Percentiles rank a stretch among this genome's conserved stretches.
phyloP scores from a whole-genome alignment of 2,329 filamentous ascomycete genomes.

The Ophiostoma pallidulum region DNA sequence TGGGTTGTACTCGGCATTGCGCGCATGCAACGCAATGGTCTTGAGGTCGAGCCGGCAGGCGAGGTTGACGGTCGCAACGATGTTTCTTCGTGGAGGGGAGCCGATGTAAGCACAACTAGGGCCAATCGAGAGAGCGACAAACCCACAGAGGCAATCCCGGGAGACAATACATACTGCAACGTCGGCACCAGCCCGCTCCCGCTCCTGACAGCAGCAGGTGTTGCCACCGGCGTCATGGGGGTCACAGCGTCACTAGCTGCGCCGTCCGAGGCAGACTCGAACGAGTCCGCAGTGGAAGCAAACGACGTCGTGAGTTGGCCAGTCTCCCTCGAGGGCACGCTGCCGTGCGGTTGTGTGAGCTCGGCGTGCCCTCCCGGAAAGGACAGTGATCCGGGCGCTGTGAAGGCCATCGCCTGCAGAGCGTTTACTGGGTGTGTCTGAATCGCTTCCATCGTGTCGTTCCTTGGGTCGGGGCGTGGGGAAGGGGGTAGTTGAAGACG shows the following conservation, averaged over 20 bases:
- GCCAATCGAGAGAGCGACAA: too few relatives aligned
- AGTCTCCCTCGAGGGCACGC: too few relatives aligned
- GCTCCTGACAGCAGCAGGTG: constrained; percentile 70
- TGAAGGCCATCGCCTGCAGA: constrained; percentile 91
- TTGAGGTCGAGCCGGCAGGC: constrained; percentile 96
- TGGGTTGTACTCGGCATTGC: constrained; percentile 97
- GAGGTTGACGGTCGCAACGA: constrained; percentile 97
- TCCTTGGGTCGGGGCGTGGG: not conserved
- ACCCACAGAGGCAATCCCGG: too few relatives aligned
- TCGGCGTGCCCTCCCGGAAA: constrained; percentile 80
- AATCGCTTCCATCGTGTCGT: constrained; percentile 63
- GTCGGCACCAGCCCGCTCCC: constrained; percentile 87
- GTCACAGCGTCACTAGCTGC: constrained; percentile 68
- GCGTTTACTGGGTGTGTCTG: constrained; percentile 88
- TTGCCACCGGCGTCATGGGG: constrained; percentile 84
- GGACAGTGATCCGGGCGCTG: constrained; percentile 81
- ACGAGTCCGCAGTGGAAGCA: not conserved
- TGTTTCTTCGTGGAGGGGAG: constrained; percentile 59
- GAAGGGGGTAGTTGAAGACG: constrained; percentile 1
- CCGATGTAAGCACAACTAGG: not conserved
- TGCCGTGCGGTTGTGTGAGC: constrained; percentile 65
- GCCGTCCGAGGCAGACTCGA: constrained; percentile 23
- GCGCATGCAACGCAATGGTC: constrained; percentile 95
- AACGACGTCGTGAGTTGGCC: too few relatives aligned
- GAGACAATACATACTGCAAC: constrained; percentile 90